A percentile compares a stretch with the other conserved stretches of the same genome.
Conservation (phyloP, 2,329 filamentous ascomycete genomes). For the Chrysoporthe deuterocubensis region DNA sequence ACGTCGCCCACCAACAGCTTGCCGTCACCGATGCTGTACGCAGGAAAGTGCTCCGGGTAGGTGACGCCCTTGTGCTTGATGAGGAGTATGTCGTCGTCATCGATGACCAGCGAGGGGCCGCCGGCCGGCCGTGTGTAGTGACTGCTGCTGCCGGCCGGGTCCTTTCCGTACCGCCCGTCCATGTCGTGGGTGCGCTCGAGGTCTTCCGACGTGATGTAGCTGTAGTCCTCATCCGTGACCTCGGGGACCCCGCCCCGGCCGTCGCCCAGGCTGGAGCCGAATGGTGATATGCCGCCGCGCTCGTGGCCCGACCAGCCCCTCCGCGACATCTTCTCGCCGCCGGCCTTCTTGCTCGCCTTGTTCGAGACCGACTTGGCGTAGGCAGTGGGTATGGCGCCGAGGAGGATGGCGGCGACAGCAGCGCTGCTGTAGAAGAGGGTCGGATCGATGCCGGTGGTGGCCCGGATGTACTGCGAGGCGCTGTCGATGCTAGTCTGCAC, state of each 20-base stretch:
- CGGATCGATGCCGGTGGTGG: slow-evolving; percentile 54
- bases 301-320: slow-evolving; percentile 54
- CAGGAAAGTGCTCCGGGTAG: slow-evolving; percentile 74
- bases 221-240: slow-evolving; percentile 77
- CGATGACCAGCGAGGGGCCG: slow-evolving; percentile 36
- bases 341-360: slow-evolving; percentile 30
- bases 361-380: slow-evolving; percentile 33
- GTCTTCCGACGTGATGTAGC: slow-evolving; percentile 82
- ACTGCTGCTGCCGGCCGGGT: slow-evolving; percentile 36
- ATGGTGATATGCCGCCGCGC: slow-evolving; percentile 53
- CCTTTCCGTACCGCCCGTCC: slow-evolving; percentile 32
- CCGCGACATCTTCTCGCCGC: slow-evolving; percentile 50
- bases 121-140: slow-evolving; percentile 28
- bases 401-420: slow-evolving; percentile 52
- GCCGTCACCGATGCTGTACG: slow-evolving; percentile 75
- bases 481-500: slow-evolving; percentile 59
- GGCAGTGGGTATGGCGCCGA: slow-evolving; percentile 49
- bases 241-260: slow-evolving; percentile 53
- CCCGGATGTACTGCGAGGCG: slow-evolving; percentile 55
- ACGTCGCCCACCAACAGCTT: slow-evolving; percentile 70
- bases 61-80: slow-evolving; percentile 70
- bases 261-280: slow-evolving; percentile 47
- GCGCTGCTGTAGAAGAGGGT: slow-evolving; percentile 55
- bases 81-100: slow-evolving; percentile 71
- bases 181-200: slow-evolving; percentile 47